Conservation (phyloP, 495 filamentous ascomycete genomes). For the Xanthoparmelia taractica region DNA sequence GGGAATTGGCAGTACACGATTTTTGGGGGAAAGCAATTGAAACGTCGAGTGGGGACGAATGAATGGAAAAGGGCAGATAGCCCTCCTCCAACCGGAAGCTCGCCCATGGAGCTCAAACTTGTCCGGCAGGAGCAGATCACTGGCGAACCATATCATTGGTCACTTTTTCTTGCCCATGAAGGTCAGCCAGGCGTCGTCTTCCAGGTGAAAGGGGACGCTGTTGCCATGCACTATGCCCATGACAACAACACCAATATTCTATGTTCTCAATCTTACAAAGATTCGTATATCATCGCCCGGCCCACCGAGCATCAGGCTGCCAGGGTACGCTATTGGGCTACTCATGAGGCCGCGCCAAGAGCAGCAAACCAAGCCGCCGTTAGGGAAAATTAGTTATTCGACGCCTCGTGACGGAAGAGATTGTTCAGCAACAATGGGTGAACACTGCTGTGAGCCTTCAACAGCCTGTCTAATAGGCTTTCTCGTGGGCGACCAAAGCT, state of each 20-base stretch:
- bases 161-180: slow-evolving; percentile 1
- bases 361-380: slow-evolving; percentile 4
- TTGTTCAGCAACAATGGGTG: slow-evolving; percentile 2
- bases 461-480: too few relatives aligned
- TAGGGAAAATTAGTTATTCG: neutral
- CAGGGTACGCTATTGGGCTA: slow-evolving; percentile 4
- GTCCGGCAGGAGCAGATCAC: neutral
- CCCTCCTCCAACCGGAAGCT: neutral
- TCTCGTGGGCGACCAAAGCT: too few relatives aligned
- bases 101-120: neutral
- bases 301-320: slow-evolving; percentile 7
- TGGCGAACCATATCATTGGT: slow-evolving; percentile 7
- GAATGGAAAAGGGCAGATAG: neutral
- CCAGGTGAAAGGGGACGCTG: slow-evolving; percentile 5
- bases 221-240: slow-evolving; percentile 3
- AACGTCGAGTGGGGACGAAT: slow-evolving; percentile 1
- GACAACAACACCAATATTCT: neutral
- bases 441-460: too few relatives aligned
- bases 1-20: neutral
- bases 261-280: neutral
- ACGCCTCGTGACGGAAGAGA: neutral
- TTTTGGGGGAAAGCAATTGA: neutral
- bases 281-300: slow-evolving; percentile 6
- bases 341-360: slow-evolving; percentile 1
- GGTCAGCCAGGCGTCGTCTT: slow-evolving; percentile 1